phyloP scores from a whole-genome alignment of 257 asterid species.

The Solanum virginianum region DNA sequence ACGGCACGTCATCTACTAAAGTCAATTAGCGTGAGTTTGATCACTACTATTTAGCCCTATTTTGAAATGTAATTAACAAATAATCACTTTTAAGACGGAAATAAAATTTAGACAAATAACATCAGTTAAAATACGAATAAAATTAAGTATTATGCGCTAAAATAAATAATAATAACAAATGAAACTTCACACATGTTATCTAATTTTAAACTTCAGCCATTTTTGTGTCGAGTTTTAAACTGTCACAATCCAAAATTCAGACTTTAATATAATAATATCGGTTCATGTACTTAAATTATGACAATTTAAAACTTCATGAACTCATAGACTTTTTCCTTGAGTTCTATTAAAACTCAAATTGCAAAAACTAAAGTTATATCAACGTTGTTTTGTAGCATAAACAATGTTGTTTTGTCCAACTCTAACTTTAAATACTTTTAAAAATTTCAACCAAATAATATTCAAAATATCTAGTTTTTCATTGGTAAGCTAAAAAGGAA shows the following conservation, averaged over 20 bases:
- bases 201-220: neutral
- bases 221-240: too few relatives aligned
- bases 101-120: neutral
- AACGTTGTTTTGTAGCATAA: neutral
- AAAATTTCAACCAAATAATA: neutral
- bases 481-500: neutral
- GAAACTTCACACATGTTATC: neutral
- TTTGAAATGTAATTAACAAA: neutral
- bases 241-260: rapidly evolving
- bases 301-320: too few relatives aligned
- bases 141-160: neutral
- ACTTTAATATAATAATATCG: neutral
- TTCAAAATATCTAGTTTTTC: neutral
- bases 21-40: neutral
- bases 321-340: too few relatives aligned
- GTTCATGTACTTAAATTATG: neutral
- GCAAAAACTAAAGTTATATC: neutral
- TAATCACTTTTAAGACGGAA: neutral
- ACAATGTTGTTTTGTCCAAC: neutral
- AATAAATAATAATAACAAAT: neutral
- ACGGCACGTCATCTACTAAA: neutral
- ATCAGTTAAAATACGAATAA: neutral
- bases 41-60: neutral
- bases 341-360: too few relatives aligned
- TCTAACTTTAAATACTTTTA: neutral